Base-by-base conservation (phyloP, 2,329 filamentous ascomycete species). In the Ascochyta rabiei region DNA sequence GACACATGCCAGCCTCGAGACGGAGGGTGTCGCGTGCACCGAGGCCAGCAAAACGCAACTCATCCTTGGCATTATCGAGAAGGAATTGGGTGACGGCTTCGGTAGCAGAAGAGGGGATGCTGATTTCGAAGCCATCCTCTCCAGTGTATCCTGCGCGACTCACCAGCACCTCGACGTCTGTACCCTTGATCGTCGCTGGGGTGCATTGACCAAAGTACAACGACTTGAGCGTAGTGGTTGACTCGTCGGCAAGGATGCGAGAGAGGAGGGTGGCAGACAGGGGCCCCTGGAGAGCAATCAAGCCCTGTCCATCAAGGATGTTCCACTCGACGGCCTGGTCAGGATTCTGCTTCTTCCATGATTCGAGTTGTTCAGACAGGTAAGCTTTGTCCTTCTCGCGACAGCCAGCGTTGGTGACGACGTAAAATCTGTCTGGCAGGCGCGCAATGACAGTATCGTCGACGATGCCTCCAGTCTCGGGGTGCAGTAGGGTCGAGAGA, bases 91-190 rank as follows among this genome's bases (percentile, higher is more conserved):
- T 88, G 35, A 93, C 82, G 18, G 80, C 79, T 6, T 85, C 82
- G 8, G 88, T 86, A 65, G 87, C 84, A 21, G 82, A 81, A 0
- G 85, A 82, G 1, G 89, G 86, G 67, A 97, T 89, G 35, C 90
- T 95, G 69, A 99, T 91, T 79, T 99, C 95, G 77, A 99, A 99
- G 37, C 95, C 95, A 75, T 99, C 95, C 80, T 99, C 95, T 56
- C 95, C 95, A 0, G 95, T 99, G 80, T 99, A 99, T 4, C 95
- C 95, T 41, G 89, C 95, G 57, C 95, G 86, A 72, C 88, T 93
- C 70, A 97, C 87, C 45, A 97, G 83, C 42, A 95, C 72, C 62
- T 70, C 56, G 7, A 77, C 77, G 33, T 81, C 82, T 39, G 82
- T 83, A 33, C 81, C 77, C 12, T 82, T 84, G 48, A 97, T 78